Evolutionary conservation across 192 early-diverging fungal genomes (phyloP), one percentile per base, ranked within the genome.

Genomic region (Coemansia sp.): DNA sequence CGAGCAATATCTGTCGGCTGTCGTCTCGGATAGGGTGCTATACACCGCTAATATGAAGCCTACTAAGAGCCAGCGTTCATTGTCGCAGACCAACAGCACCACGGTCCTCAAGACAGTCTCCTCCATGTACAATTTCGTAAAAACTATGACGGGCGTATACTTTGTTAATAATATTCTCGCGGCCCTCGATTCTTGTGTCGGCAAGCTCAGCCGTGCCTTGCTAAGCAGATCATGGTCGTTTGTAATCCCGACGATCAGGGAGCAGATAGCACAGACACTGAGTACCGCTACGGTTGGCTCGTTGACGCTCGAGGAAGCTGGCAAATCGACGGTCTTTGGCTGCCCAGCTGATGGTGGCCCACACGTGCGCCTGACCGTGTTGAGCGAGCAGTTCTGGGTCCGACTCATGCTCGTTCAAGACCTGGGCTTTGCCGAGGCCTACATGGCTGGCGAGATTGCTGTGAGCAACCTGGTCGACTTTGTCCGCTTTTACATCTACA

Each of bases 381-480:
- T 83, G 4, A 80, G 83, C 66, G 85, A 87, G 64, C 67, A 71
- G 38, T 91, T 92, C 65, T 92, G 91, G 91, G 41, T 85, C 49
- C 84, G 91, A 16, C 68, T 92, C 24, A 69, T 85, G 55, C 64
- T 90, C 29, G 68, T 71, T 5, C 60, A 70, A 33, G 55, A 73
- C 46, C 65, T 90, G 83, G 90, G 91, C 3, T 89, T 91, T 71
- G 89, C 88, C 18, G 91, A 92, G 68, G 88, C 88, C 6, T 92
- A 89, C 81, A 92, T 92, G 88, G 71, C 83, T 29, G 87, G 81
- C 9, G 90, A 92, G 29, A 80, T 92, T 24, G 64, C 82, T 4
- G 82, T 86, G 20, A 86, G 81, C 69, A 75, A 86, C 58, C 77
- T 92, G 10, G 80, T 86, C 4, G 79, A 64, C 16, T 80, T 92